phyloP scores from a whole-genome alignment of 208 protist species.

The Crithidia acanthocephali region DNA sequence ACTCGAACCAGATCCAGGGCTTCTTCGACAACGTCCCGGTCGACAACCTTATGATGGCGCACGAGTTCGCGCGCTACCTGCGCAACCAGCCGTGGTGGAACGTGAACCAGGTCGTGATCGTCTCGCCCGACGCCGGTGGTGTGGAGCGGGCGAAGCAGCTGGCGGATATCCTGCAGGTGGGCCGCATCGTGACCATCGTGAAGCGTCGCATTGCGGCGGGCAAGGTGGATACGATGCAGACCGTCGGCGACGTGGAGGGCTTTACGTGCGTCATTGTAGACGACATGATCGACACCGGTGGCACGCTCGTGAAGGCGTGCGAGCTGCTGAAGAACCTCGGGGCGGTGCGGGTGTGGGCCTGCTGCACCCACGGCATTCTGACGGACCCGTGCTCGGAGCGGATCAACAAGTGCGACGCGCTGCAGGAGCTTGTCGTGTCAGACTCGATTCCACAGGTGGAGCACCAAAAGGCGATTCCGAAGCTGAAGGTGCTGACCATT shows the following conservation, averaged over 20 bases:
- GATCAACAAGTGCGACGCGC: constrained; percentile 83
- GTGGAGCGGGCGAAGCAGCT: constrained; percentile 93
- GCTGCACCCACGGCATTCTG: constrained; percentile 96
- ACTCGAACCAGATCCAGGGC: constrained; percentile 96
- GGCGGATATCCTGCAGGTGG: constrained; percentile 87
- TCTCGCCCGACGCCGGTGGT: constrained; percentile 96
- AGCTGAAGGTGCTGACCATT: constrained; percentile 90
- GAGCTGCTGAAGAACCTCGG: constrained; percentile 93
- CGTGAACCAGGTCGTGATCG: constrained; percentile 82
- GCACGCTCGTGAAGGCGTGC: constrained; percentile 93
- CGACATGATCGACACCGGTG: constrained; percentile 97
- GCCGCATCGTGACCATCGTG: constrained; percentile 95
- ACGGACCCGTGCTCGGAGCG: constrained; percentile 82
- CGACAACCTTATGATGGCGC: constrained; percentile 91
- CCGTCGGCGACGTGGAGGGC: constrained; percentile 95
- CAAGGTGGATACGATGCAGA: constrained; percentile 87
- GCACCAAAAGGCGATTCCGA: constrained; percentile 68
- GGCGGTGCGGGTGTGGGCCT: constrained; percentile 91
- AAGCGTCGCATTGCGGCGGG: constrained; percentile 89
- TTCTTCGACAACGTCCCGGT: constrained; percentile 95
- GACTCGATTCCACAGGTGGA: constrained; percentile 94
- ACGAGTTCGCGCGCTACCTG: constrained; percentile 85
- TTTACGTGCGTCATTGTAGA: constrained; percentile 95
- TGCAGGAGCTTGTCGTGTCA: constrained; percentile 93
- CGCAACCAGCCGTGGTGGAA: constrained; percentile 77